Evolutionary conservation across 2,329 filamentous ascomycete genomes (phyloP), one percentile per base, ranked within the genome.

Genomic region (Penicillium sp.): DNA sequence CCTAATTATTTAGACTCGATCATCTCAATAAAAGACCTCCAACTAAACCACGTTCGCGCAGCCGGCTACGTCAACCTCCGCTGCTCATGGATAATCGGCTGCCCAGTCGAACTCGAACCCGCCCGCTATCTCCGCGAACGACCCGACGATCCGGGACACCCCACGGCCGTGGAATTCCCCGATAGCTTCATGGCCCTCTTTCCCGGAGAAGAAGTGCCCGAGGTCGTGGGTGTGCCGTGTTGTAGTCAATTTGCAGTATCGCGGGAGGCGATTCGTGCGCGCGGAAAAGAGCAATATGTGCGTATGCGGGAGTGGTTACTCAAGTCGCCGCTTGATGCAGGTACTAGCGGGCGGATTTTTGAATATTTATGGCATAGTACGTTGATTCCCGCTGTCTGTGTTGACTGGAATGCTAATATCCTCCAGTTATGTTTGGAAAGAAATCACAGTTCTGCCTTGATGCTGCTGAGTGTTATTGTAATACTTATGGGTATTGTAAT

Each of bases 361-460:
- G 81, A 84, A 63, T 84, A 82, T 68, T 76, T 75, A 14, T 84
- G 81, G 81, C 81, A 83, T 62, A 82, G 79, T 75, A 74, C 71
- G 69, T 59, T 54, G 3, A 40, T 33, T 9, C 27, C 18, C 18
- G n/a, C n/a, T n/a, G n/a, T n/a, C n/a, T n/a, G n/a, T n/a, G n/a
- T n/a, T n/a, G n/a, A n/a, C n/a, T n/a, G n/a, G n/a, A 22, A 18
- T 37, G 40, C 42, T 56, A 51, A 54, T 45, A 5, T 44, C n/a
- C 8, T 18, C 20, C 35, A 68, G 66, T 67, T 25, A 59, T 68
- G 35, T 67, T 68, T 43, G 66, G 66, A 2, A 61, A 67, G 53
- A 53, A 56, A 0, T 42, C 63, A 11, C 59, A 62, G 45, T 57
- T 61, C 31, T 68, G 66, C 49, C 54, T 57, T 2, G 62, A 65